Conservation (phyloP, 169 alveolate species). For the Plasmodium inui region DNA sequence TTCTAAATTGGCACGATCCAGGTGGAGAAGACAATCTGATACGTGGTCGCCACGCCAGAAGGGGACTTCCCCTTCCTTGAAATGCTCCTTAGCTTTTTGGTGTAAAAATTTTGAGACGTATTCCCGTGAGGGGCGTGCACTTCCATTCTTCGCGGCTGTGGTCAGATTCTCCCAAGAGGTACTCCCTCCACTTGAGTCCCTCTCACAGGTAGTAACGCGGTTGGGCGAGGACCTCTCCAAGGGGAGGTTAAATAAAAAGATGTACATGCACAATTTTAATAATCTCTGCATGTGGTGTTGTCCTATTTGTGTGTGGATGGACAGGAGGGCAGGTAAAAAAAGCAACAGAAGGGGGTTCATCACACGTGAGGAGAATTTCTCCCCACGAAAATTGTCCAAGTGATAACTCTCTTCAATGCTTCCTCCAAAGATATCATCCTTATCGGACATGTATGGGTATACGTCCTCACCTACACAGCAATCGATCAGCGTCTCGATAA, state of each 20-base stretch:
- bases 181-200: neutral
- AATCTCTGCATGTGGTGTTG: neutral
- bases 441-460: neutral
- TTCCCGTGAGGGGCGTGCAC: neutral
- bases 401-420: neutral
- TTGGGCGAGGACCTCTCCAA: neutral
- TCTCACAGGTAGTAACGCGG: neutral
- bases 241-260: constrained; percentile 8
- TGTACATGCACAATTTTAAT: constrained; percentile 35
- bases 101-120: neutral
- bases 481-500: constrained; percentile 24
- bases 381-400: neutral
- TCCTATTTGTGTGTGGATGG: constrained; percentile 9
- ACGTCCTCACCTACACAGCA: neutral
- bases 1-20: neutral
- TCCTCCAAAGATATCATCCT: neutral
- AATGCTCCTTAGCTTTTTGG: neutral
- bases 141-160: neutral
- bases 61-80: neutral
- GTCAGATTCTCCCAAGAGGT: neutral
- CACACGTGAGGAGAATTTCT: neutral
- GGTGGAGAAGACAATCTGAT: neutral
- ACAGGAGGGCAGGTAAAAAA: constrained; percentile 18
- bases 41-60: neutral
- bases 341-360: neutral